phyloP scores from a whole-genome alignment of 768 basidiomycete species.

The Tephrocybe sp. region DNA sequence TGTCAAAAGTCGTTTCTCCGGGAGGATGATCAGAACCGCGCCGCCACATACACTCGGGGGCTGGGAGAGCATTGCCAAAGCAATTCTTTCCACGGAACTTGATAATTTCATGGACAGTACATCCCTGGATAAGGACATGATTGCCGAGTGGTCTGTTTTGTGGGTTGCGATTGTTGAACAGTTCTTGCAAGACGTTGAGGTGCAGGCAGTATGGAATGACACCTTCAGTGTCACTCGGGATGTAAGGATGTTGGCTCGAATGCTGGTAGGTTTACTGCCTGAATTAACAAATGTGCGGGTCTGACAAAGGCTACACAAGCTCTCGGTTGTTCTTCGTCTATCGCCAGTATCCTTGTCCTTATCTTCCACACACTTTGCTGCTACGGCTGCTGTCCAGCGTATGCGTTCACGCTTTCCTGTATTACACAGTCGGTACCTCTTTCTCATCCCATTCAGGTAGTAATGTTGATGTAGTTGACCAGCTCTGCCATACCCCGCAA shows the following conservation, averaged over 20 bases:
- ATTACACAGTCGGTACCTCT: conserved; percentile 45
- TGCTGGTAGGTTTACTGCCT: conserved; percentile 51
- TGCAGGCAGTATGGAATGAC: conserved; percentile 49
- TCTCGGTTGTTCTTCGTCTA: conserved; percentile 41
- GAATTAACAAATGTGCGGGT: background rate
- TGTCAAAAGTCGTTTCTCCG: conserved; percentile 96
- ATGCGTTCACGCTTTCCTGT: conserved; percentile 50
- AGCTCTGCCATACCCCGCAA: conserved; percentile 75
- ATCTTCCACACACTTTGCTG: conserved; percentile 38
- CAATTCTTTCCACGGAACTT: conserved; percentile 38
- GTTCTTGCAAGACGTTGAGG: conserved; percentile 50
- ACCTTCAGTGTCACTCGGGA: conserved; percentile 63
- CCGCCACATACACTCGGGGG: conserved; percentile 48
- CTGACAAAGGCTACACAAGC: conserved; percentile 29
- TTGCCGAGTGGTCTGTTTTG: conserved; percentile 54
- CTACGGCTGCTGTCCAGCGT: conserved; percentile 50
- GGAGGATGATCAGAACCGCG: conserved; percentile 78
- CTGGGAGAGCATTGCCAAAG: conserved; percentile 51
- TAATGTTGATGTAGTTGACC: background rate
- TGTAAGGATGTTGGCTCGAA: conserved; percentile 50
- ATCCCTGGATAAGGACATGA: conserved; percentile 19
- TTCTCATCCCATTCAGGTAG: background rate
- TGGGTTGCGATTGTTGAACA: conserved; percentile 61
- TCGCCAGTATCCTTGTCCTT: conserved; percentile 54
- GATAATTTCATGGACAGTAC: conserved; percentile 11